phyloP scores from a whole-genome alignment of 192 early-diverging fungal species.

The Helicostylum pulchrum region DNA sequence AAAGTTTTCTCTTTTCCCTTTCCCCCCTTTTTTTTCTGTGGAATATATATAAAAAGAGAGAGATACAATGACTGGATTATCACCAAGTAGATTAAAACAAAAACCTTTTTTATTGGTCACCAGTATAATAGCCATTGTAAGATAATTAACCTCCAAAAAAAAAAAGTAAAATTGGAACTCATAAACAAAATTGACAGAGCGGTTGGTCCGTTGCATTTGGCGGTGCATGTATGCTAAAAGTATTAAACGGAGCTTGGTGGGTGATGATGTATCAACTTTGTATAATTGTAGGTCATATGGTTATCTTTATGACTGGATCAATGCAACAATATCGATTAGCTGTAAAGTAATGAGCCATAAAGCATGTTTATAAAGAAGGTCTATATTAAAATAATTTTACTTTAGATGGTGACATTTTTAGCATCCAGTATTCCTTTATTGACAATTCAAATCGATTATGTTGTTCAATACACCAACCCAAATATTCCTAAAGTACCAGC shows the following conservation, averaged over 20 bases:
- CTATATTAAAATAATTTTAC: neutral
- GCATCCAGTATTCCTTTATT: constrained; percentile 26
- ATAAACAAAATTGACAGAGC: neutral
- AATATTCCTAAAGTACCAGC: neutral
- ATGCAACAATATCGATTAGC: constrained; percentile 26
- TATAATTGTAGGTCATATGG: constrained; percentile 15
- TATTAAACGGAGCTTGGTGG: constrained; percentile 33
- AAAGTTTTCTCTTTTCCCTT: too few species aligned
- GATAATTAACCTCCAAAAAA: neutral
- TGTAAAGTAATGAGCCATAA: constrained; percentile 11
- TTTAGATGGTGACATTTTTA: constrained; percentile 30
- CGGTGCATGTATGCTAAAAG: constrained; percentile 21
- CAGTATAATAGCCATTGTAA: constrained; percentile 11
- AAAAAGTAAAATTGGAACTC: neutral
- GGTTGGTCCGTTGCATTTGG: constrained; percentile 33
- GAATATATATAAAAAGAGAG: neutral
- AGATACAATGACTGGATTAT: neutral
- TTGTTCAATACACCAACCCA: neutral
- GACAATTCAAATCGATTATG: constrained; percentile 17
- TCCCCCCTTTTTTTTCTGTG: too few species aligned
- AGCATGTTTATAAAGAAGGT: neutral
- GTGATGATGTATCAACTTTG: constrained; percentile 32
- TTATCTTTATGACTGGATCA: constrained; percentile 12
- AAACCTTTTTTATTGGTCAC: constrained; percentile 4
- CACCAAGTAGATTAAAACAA: neutral